Evolutionary conservation across 805 yeast genomes (phyloP).

Genomic region (Candida nanaspora): DNA sequence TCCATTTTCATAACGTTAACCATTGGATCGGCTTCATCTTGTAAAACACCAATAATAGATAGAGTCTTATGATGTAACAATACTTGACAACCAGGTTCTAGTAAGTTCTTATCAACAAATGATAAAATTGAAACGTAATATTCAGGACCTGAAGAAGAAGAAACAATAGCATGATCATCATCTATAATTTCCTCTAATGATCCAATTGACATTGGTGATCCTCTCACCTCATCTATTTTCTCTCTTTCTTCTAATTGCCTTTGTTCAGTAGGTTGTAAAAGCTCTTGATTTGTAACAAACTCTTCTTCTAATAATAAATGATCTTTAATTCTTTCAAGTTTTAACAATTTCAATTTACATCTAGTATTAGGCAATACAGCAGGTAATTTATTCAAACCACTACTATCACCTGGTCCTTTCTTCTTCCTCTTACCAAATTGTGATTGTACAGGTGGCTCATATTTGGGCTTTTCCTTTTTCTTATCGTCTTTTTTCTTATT

Average conservation of each 20-base stretch:
- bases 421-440: constrained; percentile 82
- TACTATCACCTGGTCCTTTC: constrained; percentile 62
- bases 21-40: constrained; percentile 97
- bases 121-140: constrained; percentile 93
- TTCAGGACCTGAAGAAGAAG: constrained; percentile 93
- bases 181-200: constrained; percentile 95
- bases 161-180: constrained; percentile 98
- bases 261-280: constrained; percentile 92
- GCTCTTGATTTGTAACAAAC: constrained; percentile 90
- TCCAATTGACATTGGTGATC: constrained; percentile 94
- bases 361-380: constrained; percentile 86
- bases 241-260: constrained; percentile 94
- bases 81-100: constrained; percentile 97
- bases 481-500: constrained; percentile 27
- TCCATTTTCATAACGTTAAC: constrained; percentile 96
- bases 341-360: constrained; percentile 82
- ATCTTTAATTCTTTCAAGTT: constrained; percentile 94
- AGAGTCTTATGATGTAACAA: constrained; percentile 93
- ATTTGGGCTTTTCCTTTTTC: constrained; percentile 87
- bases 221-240: constrained; percentile 91
- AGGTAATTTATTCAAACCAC: constrained; percentile 58
- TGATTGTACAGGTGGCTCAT: constrained; percentile 97
- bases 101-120: constrained; percentile 90
- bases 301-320: constrained; percentile 93
- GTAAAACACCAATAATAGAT: constrained; percentile 94